These are phyloP conservation scores for Scopulariopsis brevicaulis DNA, from an alignment of 2,329 filamentous ascomycete species.

Conservation along the genomic window DNA sequence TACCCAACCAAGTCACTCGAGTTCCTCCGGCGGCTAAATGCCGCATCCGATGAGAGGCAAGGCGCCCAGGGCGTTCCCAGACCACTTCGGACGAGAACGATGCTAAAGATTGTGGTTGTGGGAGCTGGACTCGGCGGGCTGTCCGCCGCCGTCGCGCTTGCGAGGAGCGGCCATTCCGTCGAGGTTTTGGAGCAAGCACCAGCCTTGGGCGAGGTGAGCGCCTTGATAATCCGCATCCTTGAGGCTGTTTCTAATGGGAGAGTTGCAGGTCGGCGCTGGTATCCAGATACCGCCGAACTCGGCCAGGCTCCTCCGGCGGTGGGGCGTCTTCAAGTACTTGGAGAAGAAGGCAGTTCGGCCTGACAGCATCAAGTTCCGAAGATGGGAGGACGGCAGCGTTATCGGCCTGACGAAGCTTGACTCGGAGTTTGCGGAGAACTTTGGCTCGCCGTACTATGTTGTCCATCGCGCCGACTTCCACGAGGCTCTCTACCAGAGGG, in stretches of 20 bases:
- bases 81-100: too few species aligned
- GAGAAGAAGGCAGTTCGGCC: constrained; percentile 15
- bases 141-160: constrained; percentile 9
- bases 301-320: constrained; percentile 12
- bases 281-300: constrained; percentile 19
- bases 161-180: constrained; percentile 10
- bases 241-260: not conserved
- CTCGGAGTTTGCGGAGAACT: constrained; percentile 7
- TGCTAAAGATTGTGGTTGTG: constrained; percentile 10
- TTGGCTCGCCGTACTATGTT: constrained; percentile 17
- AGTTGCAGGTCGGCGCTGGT: constrained; percentile 13
- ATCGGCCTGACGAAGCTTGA: constrained; percentile 13
- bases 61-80: too few species aligned
- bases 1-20: too few species aligned
- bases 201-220: constrained; percentile 8
- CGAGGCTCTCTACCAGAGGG: constrained; percentile 13
- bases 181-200: constrained; percentile 9
- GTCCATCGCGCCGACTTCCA: constrained; percentile 20
- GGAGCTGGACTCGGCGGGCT: constrained; percentile 9
- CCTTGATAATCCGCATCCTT: not conserved
- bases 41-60: too few species aligned
- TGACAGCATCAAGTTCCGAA: constrained; percentile 14
- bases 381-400: constrained; percentile 14
- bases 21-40: too few species aligned
- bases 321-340: constrained; percentile 13